phyloP scores from a whole-genome alignment of 805 yeast genomes.

The Yamadazyma ubonensis region DNA sequence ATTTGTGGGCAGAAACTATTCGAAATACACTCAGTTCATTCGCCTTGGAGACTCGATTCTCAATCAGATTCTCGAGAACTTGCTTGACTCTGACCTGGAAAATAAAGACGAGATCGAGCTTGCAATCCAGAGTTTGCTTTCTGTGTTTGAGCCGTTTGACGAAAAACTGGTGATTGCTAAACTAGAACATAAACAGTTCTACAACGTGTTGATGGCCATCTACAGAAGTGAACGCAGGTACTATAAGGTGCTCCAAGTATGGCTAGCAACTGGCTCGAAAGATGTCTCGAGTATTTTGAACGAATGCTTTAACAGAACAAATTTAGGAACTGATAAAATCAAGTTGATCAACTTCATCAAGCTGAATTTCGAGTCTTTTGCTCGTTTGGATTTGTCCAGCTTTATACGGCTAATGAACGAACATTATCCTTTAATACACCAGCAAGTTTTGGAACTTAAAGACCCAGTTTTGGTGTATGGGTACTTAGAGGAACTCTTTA shows the following conservation, averaged over 20 bases:
- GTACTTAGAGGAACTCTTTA: conserved; percentile 30
- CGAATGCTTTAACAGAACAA: conserved; percentile 19
- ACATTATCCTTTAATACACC: conserved; percentile 41
- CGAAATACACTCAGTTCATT: conserved; percentile 83
- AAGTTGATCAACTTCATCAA: conserved; percentile 24
- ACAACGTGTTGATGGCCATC: conserved; percentile 56
- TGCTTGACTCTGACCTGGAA: conserved; percentile 44
- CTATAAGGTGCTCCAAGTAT: conserved; percentile 52
- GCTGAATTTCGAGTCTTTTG: conserved; percentile 24
- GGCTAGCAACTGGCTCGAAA: conserved; percentile 41
- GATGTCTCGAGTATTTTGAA: conserved; percentile 27
- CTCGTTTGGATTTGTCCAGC: conserved; percentile 28
- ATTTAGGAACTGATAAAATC: conserved; percentile 22
- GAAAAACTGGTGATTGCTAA: conserved; percentile 47
- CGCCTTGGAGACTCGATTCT: conserved; percentile 62
- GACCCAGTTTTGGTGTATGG: conserved; percentile 23
- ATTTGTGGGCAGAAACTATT: conserved; percentile 75
- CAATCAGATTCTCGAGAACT: conserved; percentile 44
- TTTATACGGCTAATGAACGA: conserved; percentile 37
- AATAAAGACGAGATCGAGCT: conserved; percentile 64
- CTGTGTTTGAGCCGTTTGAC: conserved; percentile 62
- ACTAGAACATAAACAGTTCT: conserved; percentile 55
- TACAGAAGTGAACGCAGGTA: conserved; percentile 54
- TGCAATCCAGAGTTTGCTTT: conserved; percentile 69
- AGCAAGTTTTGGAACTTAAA: conserved; percentile 29